A percentile compares a stretch with the other conserved stretches of the same genome.
phyloP scores from a whole-genome alignment of 495 filamentous ascomycete species.

The Hapsidospora chrysogenum region DNA sequence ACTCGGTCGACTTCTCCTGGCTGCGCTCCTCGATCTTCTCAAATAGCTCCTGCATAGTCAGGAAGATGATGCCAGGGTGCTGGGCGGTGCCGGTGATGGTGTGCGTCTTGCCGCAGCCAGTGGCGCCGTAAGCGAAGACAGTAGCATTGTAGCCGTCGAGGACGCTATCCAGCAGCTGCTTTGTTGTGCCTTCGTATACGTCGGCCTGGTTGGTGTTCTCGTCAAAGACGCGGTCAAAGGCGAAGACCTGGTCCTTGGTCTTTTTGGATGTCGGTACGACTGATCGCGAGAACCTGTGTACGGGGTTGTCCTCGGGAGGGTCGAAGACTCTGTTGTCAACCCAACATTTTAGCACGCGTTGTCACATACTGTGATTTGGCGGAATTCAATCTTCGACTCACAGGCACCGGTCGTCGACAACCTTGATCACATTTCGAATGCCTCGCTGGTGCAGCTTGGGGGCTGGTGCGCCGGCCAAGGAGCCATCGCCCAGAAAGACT shows the following conservation, averaged over 20 bases:
- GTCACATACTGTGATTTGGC: not conserved
- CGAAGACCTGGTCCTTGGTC: conserved; percentile 95
- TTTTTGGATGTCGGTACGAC: conserved; percentile 76
- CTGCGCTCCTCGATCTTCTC: conserved; percentile 79
- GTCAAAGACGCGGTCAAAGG: conserved; percentile 93
- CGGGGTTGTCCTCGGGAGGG: conserved; percentile 87
- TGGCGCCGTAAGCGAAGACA: conserved; percentile 96
- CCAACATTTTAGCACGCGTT: not conserved
- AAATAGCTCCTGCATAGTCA: conserved; percentile 97
- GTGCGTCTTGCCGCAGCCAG: conserved; percentile 95
- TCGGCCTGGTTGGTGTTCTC: conserved; percentile 86
- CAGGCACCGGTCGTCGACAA: conserved; percentile 92
- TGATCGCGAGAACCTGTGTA: conserved; percentile 76
- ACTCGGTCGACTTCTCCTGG: conserved; percentile 72
- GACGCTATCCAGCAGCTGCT: conserved; percentile 77
- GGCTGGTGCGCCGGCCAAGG: conserved; percentile 64
- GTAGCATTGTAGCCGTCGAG: conserved; percentile 98
- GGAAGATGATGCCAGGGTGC: conserved; percentile 92
- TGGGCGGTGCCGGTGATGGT: conserved; percentile 92
- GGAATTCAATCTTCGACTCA: conserved; percentile 29
- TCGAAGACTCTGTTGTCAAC: conserved; percentile 64
- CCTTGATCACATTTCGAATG: conserved; percentile 81
- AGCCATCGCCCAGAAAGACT: conserved; percentile 88
- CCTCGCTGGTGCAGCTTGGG: conserved; percentile 80
- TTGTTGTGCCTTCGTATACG: conserved; percentile 91